Evolutionary conservation across 306 rosid genomes (phyloP).

Genomic region (Rosa chinensis): DNA sequence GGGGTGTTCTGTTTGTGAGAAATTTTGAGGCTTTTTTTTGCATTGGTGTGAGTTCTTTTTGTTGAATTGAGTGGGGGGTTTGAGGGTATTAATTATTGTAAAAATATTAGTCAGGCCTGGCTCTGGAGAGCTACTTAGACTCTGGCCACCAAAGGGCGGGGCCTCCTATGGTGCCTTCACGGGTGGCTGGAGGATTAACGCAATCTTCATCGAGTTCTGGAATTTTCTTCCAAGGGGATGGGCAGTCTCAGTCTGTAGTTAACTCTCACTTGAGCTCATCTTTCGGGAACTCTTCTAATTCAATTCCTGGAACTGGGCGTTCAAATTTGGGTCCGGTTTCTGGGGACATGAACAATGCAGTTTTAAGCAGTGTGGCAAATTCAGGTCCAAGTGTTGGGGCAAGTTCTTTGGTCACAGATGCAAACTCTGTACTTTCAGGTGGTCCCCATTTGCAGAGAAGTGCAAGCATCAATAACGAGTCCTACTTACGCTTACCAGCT

Average conservation of each 20-base stretch:
- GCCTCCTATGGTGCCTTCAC: slow-evolving; percentile 90
- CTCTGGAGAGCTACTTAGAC: slow-evolving; percentile 74
- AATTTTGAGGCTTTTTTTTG: background rate
- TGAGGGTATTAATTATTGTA: slow-evolving; percentile 31
- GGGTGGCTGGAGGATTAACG: slow-evolving; percentile 90
- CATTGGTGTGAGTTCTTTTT: slow-evolving; percentile 17
- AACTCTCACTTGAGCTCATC: slow-evolving; percentile 87
- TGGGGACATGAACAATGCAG: slow-evolving; percentile 86
- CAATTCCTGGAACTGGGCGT: slow-evolving; percentile 73
- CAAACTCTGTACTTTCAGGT: slow-evolving; percentile 90
- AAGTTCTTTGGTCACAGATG: slow-evolving; percentile 98
- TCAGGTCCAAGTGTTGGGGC: slow-evolving; percentile 97
- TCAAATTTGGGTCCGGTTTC: slow-evolving; percentile 79
- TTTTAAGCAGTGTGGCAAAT: slow-evolving; percentile 74
- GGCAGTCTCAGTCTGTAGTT: slow-evolving; percentile 70
- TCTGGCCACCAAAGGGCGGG: slow-evolving; percentile 67
- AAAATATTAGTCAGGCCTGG: slow-evolving; percentile 50
- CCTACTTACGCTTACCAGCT: slow-evolving; percentile 84
- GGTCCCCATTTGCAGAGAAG: slow-evolving; percentile 98
- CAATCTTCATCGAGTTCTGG: slow-evolving; percentile 93
- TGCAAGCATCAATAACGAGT: slow-evolving; percentile 84
- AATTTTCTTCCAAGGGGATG: slow-evolving; percentile 97
- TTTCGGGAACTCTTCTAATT: slow-evolving; percentile 74
- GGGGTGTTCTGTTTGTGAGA: slow-evolving; percentile 5
- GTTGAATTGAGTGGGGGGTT: slow-evolving; percentile 31